A percentile compares a stretch with the other conserved stretches of the same genome.
Evolutionary conservation across 129 eudicot species (phyloP).

Genomic region (Silybum marianum): DNA sequence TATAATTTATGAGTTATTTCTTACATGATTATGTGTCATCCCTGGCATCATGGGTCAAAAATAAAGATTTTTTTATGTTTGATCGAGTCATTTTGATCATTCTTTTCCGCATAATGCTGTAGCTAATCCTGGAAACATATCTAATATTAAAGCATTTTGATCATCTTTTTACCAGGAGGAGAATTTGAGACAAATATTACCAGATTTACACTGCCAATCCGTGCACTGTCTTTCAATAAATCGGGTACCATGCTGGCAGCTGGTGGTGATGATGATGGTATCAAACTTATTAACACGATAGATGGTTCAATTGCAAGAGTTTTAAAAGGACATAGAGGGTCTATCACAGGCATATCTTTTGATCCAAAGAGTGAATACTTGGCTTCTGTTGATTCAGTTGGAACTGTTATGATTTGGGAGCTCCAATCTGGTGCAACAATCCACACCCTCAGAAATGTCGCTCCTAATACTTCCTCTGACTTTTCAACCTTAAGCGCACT

Average conservation of each 20-base stretch:
- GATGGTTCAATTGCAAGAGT: slow-evolving; percentile 95
- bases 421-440: slow-evolving; percentile 70
- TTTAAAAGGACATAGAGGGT: slow-evolving; percentile 89
- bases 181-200: slow-evolving; percentile 87
- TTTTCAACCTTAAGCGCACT: slow-evolving; percentile 56
- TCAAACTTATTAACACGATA: slow-evolving; percentile 87
- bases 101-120: neutral
- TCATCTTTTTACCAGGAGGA: slow-evolving; percentile 61
- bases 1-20: neutral
- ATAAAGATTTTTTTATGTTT: neutral
- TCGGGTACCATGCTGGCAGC: slow-evolving; percentile 97
- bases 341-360: slow-evolving; percentile 80
- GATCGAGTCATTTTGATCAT: neutral
- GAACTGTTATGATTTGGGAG: slow-evolving; percentile 89
- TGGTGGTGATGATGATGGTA: slow-evolving; percentile 98
- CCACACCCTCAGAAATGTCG: slow-evolving; percentile 69
- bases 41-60: neutral
- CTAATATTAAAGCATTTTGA: slow-evolving; percentile 3
- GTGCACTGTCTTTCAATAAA: slow-evolving; percentile 80
- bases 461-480: slow-evolving; percentile 64
- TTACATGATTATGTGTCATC: neutral
- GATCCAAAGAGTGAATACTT: slow-evolving; percentile 93
- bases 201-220: slow-evolving; percentile 93
- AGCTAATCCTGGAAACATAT: neutral
- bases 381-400: slow-evolving; percentile 85